phyloP scores from a whole-genome alignment of 345 rosid species.

The Citrus sinensis region DNA sequence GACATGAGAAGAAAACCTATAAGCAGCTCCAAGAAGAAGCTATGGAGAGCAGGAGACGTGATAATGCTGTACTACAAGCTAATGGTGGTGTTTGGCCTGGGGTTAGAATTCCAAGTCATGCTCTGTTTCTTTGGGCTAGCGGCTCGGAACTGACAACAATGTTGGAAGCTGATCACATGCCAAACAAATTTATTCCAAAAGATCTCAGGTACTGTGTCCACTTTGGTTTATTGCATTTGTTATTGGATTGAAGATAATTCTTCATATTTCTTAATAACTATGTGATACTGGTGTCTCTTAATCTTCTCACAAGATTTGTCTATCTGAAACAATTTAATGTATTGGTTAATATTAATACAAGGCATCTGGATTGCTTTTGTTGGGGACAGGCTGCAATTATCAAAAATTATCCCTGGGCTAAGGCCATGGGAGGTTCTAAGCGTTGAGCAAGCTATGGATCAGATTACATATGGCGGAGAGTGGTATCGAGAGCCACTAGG shows the following conservation, averaged over 20 bases:
- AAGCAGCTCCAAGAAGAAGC: conserved; percentile 88
- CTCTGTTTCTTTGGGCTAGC: conserved; percentile 93
- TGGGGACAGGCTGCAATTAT: conserved; percentile 48
- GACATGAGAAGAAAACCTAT: conserved; percentile 65
- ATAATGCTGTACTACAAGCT: conserved; percentile 81
- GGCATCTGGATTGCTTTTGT: conserved; percentile 14
- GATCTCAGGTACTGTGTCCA: conserved; percentile 55
- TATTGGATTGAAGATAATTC: conserved; percentile 3
- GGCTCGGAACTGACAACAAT: conserved; percentile 74
- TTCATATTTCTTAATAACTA: neutral
- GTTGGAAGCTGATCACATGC: conserved; percentile 88
- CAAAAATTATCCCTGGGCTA: conserved; percentile 71
- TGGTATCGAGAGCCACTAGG: conserved; percentile 95
- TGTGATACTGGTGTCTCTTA: neutral
- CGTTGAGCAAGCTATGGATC: conserved; percentile 93
- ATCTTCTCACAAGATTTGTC: neutral
- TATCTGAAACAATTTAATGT: neutral
- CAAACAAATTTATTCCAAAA: conserved; percentile 87
- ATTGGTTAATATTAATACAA: neutral
- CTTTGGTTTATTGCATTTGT: neutral
- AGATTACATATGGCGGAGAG: conserved; percentile 73
- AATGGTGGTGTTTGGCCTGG: conserved; percentile 95
- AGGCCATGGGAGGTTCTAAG: conserved; percentile 99
- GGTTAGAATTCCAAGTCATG: conserved; percentile 76
- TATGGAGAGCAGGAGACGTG: conserved; percentile 71